These are phyloP conservation scores for Pleurotus tuber-regium DNA, from an alignment of 768 basidiomycete genomes.

Conservation along the genomic window DNA sequence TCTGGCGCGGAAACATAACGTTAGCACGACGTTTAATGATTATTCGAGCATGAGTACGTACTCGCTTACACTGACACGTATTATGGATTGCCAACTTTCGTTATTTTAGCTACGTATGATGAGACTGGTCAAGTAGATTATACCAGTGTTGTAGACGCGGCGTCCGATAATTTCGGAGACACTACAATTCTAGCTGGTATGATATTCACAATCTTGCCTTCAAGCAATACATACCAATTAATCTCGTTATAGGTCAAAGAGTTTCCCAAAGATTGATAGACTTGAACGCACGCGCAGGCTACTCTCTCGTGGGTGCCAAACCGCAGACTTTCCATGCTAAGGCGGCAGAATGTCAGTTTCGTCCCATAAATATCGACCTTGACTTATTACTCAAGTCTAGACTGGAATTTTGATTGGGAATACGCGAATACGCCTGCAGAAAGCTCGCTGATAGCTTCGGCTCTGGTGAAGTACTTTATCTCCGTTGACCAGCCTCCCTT, in stretches of 20 bases:
- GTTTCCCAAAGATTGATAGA: constrained; percentile 50
- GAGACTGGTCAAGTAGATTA: constrained; percentile 47
- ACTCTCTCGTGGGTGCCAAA: constrained; percentile 46
- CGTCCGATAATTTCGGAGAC: constrained; percentile 36
- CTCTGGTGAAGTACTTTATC: constrained; percentile 43
- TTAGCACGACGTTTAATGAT: constrained; percentile 44
- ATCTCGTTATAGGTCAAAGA: constrained; percentile 34
- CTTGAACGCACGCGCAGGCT: constrained; percentile 50
- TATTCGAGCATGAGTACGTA: constrained; percentile 44
- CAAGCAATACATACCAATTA: neutral
- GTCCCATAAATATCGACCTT: too few relatives aligned
- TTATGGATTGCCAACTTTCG: neutral
- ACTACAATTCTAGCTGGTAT: constrained; percentile 46
- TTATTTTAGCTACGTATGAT: constrained; percentile 51
- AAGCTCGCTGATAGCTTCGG: constrained; percentile 60
- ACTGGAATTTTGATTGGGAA: constrained; percentile 41
- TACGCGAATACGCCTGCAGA: constrained; percentile 62
- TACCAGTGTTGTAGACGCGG: constrained; percentile 38
- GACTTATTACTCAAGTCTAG: neutral
- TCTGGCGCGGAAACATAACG: constrained; percentile 53
- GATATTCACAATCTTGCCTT: constrained; percentile 4
- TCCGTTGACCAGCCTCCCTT: neutral
- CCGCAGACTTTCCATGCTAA: constrained; percentile 42
- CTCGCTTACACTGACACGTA: neutral
- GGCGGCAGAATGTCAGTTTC: constrained; percentile 54